These are phyloP conservation scores for Fusarium sp. DNA, from an alignment of 2,329 filamentous ascomycete species.

Conservation along the genomic window DNA sequence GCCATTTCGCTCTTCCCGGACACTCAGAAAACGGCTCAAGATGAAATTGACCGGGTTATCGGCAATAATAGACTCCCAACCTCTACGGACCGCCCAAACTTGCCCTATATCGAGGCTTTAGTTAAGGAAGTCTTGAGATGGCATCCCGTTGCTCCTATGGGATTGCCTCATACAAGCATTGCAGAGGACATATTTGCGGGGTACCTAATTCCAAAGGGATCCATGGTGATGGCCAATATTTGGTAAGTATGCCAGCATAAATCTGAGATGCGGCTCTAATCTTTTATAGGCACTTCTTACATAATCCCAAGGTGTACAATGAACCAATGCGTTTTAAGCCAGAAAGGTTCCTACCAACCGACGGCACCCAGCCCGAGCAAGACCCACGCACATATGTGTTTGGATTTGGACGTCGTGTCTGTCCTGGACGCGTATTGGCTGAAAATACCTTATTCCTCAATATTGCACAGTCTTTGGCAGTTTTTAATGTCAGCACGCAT, in stretches of 20 bases:
- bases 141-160: slow-evolving; percentile 52
- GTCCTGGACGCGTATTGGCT: slow-evolving; percentile 53
- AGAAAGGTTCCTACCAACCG: slow-evolving; percentile 30
- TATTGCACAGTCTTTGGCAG: slow-evolving; percentile 60
- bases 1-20: slow-evolving; percentile 35
- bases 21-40: slow-evolving; percentile 31
- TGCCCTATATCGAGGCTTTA: slow-evolving; percentile 50
- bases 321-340: slow-evolving; percentile 37
- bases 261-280: not conserved
- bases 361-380: slow-evolving; percentile 43
- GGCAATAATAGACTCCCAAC: slow-evolving; percentile 49
- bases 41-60: slow-evolving; percentile 43
- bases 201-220: slow-evolving; percentile 45
- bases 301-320: slow-evolving; percentile 35
- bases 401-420: slow-evolving; percentile 56
- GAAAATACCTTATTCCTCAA: slow-evolving; percentile 52
- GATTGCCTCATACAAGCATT: slow-evolving; percentile 57
- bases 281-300: slow-evolving; percentile 31
- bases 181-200: slow-evolving; percentile 47
- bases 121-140: slow-evolving; percentile 52
- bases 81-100: slow-evolving; percentile 40
- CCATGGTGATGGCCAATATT: slow-evolving; percentile 41
- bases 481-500: slow-evolving; percentile 57
- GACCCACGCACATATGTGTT: slow-evolving; percentile 52
- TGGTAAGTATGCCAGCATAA: slow-evolving; percentile 12